Evolutionary conservation across 2,329 filamentous ascomycete species (phyloP).

Genomic region (Magnaporthiopsis incrustans): DNA sequence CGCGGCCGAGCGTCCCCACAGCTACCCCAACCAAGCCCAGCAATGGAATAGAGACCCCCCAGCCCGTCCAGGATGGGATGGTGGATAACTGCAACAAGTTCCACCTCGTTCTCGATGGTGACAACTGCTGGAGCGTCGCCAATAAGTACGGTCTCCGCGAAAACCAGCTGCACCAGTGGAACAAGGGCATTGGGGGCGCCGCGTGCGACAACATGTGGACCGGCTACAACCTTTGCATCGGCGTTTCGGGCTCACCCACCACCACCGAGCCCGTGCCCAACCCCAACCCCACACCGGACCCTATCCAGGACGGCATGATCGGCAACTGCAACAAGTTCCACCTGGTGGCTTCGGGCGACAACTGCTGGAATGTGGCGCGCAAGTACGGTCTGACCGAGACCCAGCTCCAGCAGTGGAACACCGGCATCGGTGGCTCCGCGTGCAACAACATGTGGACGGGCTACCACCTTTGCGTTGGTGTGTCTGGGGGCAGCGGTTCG

Average conservation of each 20-base stretch:
- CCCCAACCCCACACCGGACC: conserved; percentile 1
- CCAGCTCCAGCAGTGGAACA: conserved; percentile 10
- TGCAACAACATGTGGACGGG: conserved; percentile 10
- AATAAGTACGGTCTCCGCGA: background rate
- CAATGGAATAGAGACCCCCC: conserved; percentile 2
- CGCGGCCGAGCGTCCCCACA: background rate
- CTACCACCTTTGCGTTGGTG: conserved; percentile 15
- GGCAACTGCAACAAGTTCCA: conserved; percentile 9
- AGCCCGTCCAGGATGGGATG: conserved; percentile 7
- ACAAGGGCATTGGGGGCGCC: conserved; percentile 6
- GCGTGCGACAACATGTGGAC: conserved; percentile 9
- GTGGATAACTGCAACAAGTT: conserved; percentile 7
- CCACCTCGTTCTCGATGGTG: conserved; percentile 3
- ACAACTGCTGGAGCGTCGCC: conserved; percentile 7
- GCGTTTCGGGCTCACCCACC: conserved; percentile 2
- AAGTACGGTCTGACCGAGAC: background rate
- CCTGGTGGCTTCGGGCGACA: conserved; percentile 7
- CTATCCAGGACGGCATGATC: conserved; percentile 9
- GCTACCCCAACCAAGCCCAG: background rate
- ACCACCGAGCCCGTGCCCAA: background rate
- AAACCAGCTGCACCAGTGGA: conserved; percentile 6
- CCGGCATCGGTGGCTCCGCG: conserved; percentile 2
- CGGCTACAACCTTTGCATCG: conserved; percentile 15
- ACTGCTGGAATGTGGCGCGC: conserved; percentile 5
- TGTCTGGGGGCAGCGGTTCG: background rate